Percentiles rank a stretch among this genome's conserved stretches.
These are phyloP conservation scores for Pyricularia pennisetigena DNA, from an alignment of 2,329 filamentous ascomycete genomes.

Conservation along the genomic window DNA sequence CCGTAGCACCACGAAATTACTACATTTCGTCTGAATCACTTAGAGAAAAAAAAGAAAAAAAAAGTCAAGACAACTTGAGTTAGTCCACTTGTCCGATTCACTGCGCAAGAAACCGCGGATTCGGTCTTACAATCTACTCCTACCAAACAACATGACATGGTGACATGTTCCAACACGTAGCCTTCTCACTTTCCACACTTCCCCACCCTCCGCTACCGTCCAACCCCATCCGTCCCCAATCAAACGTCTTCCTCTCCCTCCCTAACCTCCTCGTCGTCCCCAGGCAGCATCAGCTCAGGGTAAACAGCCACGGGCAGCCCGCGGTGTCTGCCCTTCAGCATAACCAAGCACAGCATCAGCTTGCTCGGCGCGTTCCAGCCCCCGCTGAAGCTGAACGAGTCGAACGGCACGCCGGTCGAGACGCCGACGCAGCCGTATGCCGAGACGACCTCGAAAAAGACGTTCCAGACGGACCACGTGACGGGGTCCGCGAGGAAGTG, in stretches of 20 bases:
- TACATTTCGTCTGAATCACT: background rate
- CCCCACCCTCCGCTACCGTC: background rate
- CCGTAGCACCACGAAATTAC: background rate
- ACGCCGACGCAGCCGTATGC: conserved; percentile 41
- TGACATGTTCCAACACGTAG: background rate
- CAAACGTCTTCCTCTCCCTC: no score
- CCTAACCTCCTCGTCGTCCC: conserved; percentile 29
- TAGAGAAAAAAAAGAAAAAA: background rate
- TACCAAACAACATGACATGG: background rate
- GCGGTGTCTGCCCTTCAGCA: conserved; percentile 44
- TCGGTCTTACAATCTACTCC: background rate
- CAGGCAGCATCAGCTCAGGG: conserved; percentile 33
- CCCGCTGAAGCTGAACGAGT: conserved; percentile 44
- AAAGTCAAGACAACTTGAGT: no score
- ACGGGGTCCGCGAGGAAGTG: conserved; percentile 41
- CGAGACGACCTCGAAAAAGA: conserved; percentile 45
- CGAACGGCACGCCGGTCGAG: conserved; percentile 35
- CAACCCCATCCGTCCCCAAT: no score
- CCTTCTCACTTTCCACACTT: background rate
- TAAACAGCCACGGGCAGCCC: conserved; percentile 46
- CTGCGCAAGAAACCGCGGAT: background rate
- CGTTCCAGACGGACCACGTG: conserved; percentile 47
- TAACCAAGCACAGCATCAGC: conserved; percentile 45
- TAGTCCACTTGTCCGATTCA: background rate
- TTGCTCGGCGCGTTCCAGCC: conserved; percentile 40